Conservation (phyloP, 768 basidiomycete genomes). For the Rhizopogon rudus region DNA sequence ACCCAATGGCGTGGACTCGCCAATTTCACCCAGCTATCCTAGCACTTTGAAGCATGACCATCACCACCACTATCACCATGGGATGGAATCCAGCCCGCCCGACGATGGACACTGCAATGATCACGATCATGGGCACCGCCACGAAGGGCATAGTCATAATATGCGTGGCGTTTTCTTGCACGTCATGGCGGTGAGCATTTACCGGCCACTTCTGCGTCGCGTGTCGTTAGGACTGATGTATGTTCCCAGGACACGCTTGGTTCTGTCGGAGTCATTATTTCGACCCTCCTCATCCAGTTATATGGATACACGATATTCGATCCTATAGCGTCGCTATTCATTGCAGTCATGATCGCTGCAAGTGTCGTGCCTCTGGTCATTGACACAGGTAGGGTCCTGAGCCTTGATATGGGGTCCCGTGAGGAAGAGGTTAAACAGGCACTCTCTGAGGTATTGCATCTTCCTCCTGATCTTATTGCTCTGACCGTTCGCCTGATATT, state of each 20-base stretch:
- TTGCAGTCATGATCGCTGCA: conserved; percentile 90
- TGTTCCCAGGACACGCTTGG: conserved; percentile 79
- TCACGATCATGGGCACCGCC: conserved; percentile 48
- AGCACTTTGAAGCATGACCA: conserved; percentile 43
- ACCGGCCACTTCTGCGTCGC: not conserved
- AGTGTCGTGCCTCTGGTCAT: conserved; percentile 94
- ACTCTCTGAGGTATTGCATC: conserved; percentile 52
- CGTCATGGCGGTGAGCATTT: conserved; percentile 78
- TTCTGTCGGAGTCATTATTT: conserved; percentile 96
- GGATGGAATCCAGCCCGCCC: conserved; percentile 10
- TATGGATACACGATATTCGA: conserved; percentile 99
- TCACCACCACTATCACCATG: conserved; percentile 30
- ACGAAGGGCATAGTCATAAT: conserved; percentile 92
- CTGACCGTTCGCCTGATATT: not conserved
- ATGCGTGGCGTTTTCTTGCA: conserved; percentile 99
- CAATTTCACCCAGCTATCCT: conserved; percentile 63
- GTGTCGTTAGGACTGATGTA: conserved; percentile 6
- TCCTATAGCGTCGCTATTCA: conserved; percentile 95
- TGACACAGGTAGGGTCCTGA: conserved; percentile 86
- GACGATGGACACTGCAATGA: conserved; percentile 45
- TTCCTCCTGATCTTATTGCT: not conserved
- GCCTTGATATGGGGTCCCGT: conserved; percentile 75
- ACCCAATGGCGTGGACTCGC: conserved; percentile 33
- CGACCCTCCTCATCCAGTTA: conserved; percentile 89
- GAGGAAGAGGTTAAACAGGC: conserved; percentile 51